These are phyloP conservation scores for Termitomyces sp. DNA, from an alignment of 1,284 basidiomycete genomes.

Conservation along the genomic window DNA sequence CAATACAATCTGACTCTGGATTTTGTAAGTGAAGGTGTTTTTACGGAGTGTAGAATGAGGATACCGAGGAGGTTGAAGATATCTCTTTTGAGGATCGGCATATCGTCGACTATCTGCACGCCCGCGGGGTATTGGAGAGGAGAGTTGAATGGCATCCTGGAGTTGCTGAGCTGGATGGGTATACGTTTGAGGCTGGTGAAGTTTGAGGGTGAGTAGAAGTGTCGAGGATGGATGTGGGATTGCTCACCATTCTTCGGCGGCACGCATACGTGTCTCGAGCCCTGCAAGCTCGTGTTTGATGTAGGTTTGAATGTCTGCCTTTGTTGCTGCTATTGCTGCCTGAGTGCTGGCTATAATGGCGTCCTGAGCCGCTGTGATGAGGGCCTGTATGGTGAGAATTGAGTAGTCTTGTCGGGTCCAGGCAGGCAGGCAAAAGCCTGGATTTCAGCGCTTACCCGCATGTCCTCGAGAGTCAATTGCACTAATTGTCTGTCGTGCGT, in stretches of 20 bases:
- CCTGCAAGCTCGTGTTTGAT: neutral
- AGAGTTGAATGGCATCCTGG: conserved; percentile 1
- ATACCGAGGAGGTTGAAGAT: neutral
- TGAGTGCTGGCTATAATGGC: neutral
- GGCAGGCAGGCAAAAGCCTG: no score
- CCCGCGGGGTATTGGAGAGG: neutral
- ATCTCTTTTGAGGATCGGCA: conserved; percentile 3
- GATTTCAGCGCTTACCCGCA: no score
- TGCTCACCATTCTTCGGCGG: neutral
- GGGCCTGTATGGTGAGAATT: neutral
- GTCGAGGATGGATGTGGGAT: no score
- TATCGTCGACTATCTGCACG: neutral
- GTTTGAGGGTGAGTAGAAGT: no score
- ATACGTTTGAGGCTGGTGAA: neutral
- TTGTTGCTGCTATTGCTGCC: neutral
- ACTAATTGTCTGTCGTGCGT: no score
- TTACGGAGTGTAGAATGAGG: no score
- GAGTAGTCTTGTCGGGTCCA: no score
- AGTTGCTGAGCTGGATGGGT: neutral
- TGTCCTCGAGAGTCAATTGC: no score
- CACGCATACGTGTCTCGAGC: neutral
- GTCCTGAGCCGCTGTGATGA: neutral
- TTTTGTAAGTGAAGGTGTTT: no score
- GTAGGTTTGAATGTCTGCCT: neutral
- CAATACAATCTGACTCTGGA: neutral